phyloP scores from a whole-genome alignment of 768 basidiomycete genomes.

The Coprinopsis marcescibilis region DNA sequence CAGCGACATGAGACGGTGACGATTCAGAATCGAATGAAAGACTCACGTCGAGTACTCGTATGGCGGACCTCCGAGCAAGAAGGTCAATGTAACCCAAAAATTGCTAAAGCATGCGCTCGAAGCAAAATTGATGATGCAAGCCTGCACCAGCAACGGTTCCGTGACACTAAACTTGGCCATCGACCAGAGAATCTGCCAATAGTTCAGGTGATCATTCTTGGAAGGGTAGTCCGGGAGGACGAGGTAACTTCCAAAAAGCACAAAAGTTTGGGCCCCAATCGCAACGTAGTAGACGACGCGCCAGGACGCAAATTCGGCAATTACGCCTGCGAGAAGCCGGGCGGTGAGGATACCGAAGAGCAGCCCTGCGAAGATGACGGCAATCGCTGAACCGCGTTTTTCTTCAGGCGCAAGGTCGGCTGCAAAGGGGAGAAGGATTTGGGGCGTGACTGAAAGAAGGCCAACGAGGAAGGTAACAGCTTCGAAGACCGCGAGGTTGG shows the following conservation, averaged over 20 bases:
- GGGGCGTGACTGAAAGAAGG: conserved; percentile 62
- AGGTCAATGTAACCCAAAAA: conserved; percentile 76
- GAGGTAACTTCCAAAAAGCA: conserved; percentile 54
- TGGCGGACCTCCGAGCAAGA: conserved; percentile 70
- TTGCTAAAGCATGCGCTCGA: conserved; percentile 54
- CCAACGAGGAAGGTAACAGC: conserved; percentile 68
- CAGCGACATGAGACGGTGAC: neutral
- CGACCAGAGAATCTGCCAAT: conserved; percentile 61
- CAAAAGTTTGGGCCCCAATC: conserved; percentile 59
- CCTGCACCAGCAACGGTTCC: conserved; percentile 74
- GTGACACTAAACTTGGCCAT: conserved; percentile 76
- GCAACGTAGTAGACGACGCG: conserved; percentile 74
- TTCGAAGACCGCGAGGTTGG: conserved; percentile 55
- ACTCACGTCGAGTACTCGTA: conserved; percentile 69
- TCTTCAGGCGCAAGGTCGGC: conserved; percentile 78
- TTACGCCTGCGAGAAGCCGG: conserved; percentile 68
- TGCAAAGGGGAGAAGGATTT: conserved; percentile 72
- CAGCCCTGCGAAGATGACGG: conserved; percentile 64
- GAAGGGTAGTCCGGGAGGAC: conserved; percentile 81
- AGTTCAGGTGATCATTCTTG: conserved; percentile 60
- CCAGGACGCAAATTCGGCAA: conserved; percentile 69
- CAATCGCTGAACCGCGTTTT: conserved; percentile 67
- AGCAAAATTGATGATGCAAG: conserved; percentile 52
- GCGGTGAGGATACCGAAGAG: conserved; percentile 71
- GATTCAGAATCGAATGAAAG: neutral